Evolutionary conservation across 768 basidiomycete species (phyloP), one percentile per base, ranked within the genome.

Genomic region (Lactifluus volemus): DNA sequence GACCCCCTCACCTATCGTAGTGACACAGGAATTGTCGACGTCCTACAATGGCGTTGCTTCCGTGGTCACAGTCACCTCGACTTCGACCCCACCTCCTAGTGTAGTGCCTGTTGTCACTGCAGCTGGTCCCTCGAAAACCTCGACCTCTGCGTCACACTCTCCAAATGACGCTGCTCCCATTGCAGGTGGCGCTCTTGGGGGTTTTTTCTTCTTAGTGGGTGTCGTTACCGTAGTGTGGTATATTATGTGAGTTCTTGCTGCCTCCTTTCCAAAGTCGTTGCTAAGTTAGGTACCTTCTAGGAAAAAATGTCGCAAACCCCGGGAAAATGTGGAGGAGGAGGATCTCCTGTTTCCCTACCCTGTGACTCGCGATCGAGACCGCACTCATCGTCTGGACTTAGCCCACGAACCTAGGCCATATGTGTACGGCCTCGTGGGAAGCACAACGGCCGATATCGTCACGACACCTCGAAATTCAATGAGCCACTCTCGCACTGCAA

Each of bases 261-360:
- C 47, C 15, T 11, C 54, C 34, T 48, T 15, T 17, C 41, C 2
- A 36, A 44, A 2, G 1, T 30, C 1, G 39, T 19, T 8, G 11
- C 44, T 53, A 32, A 65, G 12, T 5, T 51, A 21, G 15, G 53
- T 52, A 11, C 32, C 30, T 39, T 29, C 19, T 41, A 60, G 62
- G 25, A 66, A 55, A 38, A 64, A 55, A 42, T 55, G 65, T 32
- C 50, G 53, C 59, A 49, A 41, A 29, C 9, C 60, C 5, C 10
- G 38, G 19, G 1, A n/a, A 8, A 38, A 44, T 10, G 14, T 5
- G 8, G 63, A 65, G 32, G 65, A 66, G 5, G 63, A 65, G 9
- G 65, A 66, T 14, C 32, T 60, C 36, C 47, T 58, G 19, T 52
- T 66, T 25, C 65, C 65, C 14, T 66, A 61, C 36, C 65, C 65